Evolutionary conservation across 306 rosid genomes (phyloP), one percentile per base, ranked within the genome.

Genomic region (Elaeagnus macrophylla): DNA sequence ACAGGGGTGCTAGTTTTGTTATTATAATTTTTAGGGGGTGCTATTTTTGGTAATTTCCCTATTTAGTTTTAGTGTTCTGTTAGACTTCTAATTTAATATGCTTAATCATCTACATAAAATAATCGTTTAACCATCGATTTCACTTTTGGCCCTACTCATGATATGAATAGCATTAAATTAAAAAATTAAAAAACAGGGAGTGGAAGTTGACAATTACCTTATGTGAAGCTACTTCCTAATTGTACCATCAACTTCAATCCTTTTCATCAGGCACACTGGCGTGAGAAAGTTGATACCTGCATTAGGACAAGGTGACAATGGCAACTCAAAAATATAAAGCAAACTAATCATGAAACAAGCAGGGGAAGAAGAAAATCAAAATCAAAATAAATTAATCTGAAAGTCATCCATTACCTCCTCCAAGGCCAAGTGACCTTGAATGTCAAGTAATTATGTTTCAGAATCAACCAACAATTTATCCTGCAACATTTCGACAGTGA

Each of bases 81-180:
- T 25, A 25, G 32, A 25, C 32, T 25, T 25, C 32, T 25, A 25
- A 25, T 25, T 25, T 25, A 25, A 25, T 25, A 25, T 25, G 32
- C 2, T 1, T 25, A 25, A 25, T 25, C 32, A 25, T 2, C 32
- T 25, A 25, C 4, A 25, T 25, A 25, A 25, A 25, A 25, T 25
- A 25, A 25, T 2, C 32, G 7, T 17, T 45, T 1, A 45, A 12
- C 2, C 18, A 7, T 13, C 6, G 1, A 14, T 7, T 7, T 12
- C 44, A 20, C 32, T 64, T 69, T 79, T 80, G 39, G 47, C 63
- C 73, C 69, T 60, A 76, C 68, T 73, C 7, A 63, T 39, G 42
- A 52, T 45, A 14, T 39, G 58, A 39, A 49, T 64, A 25, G 48
- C 36, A 45, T 45, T 6, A 12, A 9, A 7, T 8, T 13, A 15